Conservation (phyloP, 176 grass and related monocot genomes). For the Tillandsia fasciculata region DNA sequence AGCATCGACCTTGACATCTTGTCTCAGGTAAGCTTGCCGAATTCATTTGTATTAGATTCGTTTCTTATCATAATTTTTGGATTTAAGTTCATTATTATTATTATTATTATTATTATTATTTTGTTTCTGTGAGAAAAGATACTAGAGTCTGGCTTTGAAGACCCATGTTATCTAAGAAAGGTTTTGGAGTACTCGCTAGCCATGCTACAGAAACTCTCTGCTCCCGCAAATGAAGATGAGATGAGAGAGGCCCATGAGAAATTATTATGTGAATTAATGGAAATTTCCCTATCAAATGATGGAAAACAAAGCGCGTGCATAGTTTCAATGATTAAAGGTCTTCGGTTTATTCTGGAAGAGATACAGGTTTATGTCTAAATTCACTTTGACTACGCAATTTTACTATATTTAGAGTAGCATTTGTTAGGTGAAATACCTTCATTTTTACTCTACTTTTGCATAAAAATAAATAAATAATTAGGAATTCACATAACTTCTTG, state of each 20-base stretch:
- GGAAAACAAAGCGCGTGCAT: slow-evolving; percentile 42
- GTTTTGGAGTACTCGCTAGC: slow-evolving; percentile 68
- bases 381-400: too few relatives aligned
- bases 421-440: background rate
- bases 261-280: slow-evolving; percentile 51
- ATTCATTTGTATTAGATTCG: background rate
- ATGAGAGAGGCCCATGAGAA: slow-evolving; percentile 63
- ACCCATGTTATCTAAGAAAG: slow-evolving; percentile 57
- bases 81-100: background rate
- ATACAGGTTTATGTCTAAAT: slow-evolving; percentile 42
- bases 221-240: slow-evolving; percentile 61
- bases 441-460: too few relatives aligned
- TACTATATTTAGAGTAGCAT: background rate
- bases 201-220: slow-evolving; percentile 56
- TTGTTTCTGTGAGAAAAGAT: slow-evolving; percentile 38
- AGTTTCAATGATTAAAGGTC: slow-evolving; percentile 59
- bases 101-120: background rate
- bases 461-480: too few relatives aligned
- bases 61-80: background rate
- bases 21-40: slow-evolving; percentile 44
- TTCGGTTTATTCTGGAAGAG: slow-evolving; percentile 82
- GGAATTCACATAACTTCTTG: too few relatives aligned
- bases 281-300: slow-evolving; percentile 35
- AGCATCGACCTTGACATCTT: slow-evolving; percentile 84
- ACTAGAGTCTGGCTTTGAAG: slow-evolving; percentile 48